These are phyloP conservation scores for Vaccinium corymbosum DNA, from an alignment of 148 eudicot genomes.

Conservation along the genomic window DNA sequence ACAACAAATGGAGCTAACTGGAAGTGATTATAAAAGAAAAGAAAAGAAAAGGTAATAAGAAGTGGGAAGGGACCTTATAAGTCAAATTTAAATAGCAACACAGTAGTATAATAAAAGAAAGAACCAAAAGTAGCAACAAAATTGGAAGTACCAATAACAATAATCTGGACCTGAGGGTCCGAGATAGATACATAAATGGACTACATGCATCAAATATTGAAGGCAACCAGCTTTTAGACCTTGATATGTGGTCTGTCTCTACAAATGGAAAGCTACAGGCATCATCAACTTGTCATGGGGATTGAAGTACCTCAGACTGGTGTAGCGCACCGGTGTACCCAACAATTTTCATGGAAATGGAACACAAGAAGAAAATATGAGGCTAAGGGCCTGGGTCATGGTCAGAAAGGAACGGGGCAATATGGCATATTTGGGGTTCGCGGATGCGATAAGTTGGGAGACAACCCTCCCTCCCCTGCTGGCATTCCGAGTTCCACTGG, in stretches of 20 bases:
- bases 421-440: background rate
- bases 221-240: background rate
- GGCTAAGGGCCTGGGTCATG: background rate
- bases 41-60: background rate
- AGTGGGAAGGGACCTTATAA: background rate
- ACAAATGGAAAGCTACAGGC: background rate
- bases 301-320: background rate
- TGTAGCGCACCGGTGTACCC: background rate
- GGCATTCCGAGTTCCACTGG: background rate
- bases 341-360: background rate
- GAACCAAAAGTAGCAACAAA: background rate
- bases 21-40: background rate
- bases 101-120: background rate
- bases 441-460: background rate
- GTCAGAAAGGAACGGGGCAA: background rate
- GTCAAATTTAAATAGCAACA: background rate
- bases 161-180: background rate
- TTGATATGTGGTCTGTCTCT: background rate
- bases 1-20: background rate
- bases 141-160: background rate
- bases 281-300: background rate
- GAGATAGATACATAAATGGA: background rate
- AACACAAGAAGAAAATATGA: background rate
- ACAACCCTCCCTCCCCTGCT: background rate
- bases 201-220: conserved; percentile 1